Percentiles rank a stretch among this genome's conserved stretches.
Evolutionary conservation across 2,329 filamentous ascomycete species (phyloP).

Genomic region (Colletotrichum viniferum): DNA sequence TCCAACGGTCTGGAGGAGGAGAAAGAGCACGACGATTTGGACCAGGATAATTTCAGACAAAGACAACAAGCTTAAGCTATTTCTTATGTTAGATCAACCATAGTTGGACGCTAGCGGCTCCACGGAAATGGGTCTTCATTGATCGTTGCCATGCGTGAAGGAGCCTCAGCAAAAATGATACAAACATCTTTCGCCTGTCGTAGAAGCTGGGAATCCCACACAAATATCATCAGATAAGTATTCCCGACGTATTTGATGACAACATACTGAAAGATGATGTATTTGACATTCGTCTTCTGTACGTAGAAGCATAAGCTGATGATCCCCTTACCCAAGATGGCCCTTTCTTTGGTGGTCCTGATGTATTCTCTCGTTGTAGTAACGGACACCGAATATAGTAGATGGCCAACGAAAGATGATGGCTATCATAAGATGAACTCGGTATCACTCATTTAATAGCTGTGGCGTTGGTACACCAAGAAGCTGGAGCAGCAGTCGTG

Average conservation of each 20-base stretch:
- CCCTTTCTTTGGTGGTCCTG: not conserved
- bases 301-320: not conserved
- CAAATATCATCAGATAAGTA: not conserved
- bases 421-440: no score
- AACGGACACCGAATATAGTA: not conserved
- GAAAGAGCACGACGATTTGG: not conserved
- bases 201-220: not conserved
- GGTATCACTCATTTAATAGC: not conserved
- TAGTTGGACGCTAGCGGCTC: not conserved
- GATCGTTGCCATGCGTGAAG: not conserved
- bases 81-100: fast-evolving
- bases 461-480: not conserved
- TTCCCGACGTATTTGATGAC: not conserved
- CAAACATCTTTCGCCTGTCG: not conserved
- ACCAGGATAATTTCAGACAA: fast-evolving
- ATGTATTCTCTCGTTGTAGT: not conserved
- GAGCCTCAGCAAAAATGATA: not conserved
- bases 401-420: not conserved
- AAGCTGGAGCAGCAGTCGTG: not conserved
- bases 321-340: not conserved
- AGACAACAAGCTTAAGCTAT: fast-evolving
- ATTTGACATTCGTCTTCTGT: not conserved
- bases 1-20: not conserved
- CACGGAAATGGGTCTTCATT: not conserved
- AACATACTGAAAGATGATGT: not conserved